Base-by-base conservation (phyloP, 2,329 filamentous ascomycete genomes). In the Verticillium nubilum region DNA sequence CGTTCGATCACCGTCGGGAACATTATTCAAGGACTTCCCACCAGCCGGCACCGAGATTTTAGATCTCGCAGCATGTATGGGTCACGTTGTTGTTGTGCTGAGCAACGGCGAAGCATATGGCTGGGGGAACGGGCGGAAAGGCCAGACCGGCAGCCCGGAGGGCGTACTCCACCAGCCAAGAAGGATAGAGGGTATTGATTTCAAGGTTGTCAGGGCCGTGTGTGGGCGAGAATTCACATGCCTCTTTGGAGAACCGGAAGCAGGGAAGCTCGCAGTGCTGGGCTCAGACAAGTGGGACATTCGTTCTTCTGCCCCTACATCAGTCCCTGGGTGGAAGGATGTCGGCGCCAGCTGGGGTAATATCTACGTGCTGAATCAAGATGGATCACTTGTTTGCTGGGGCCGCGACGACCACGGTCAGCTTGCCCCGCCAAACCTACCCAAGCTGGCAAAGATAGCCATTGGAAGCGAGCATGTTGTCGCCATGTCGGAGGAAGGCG, bases 381-480 rank as follows among this genome's bases (percentile, higher is more conserved):
- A 88, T 62, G 86, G 87, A 1, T 76, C 70, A 4, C 68, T 97
- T 25, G 65, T 82, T 2, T 86, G 87, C 7, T 97, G 92, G 90
- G 95, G 95, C 0, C 84, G 92, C 62, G 83, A 95, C 68, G 91
- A 97, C 68, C 91, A 92, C 64, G 92, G 91, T 10, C 91, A 97
- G 69, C 78, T 96, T 9, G 81, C 88, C 25, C 89, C 91, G 1
- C 69, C 74, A 1, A 76, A 78, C 26, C 70, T 96, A 1, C 87
- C 88, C 0, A 68, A 70, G 1, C 68, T 92, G 3, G 74, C 76
- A 10, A 77, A 79, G 26, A 82, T 98, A n/a, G 89, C 90, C 3
- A 84, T 90, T 53, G 95, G 95, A 0, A 97, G 94, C 69, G 95
- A 98, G 73, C 95, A 99, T 73, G 86, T 85, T n/a, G 74, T 98